These are phyloP conservation scores for Aspergillus neotritici DNA, from an alignment of 2,329 filamentous ascomycete genomes.

Conservation along the genomic window DNA sequence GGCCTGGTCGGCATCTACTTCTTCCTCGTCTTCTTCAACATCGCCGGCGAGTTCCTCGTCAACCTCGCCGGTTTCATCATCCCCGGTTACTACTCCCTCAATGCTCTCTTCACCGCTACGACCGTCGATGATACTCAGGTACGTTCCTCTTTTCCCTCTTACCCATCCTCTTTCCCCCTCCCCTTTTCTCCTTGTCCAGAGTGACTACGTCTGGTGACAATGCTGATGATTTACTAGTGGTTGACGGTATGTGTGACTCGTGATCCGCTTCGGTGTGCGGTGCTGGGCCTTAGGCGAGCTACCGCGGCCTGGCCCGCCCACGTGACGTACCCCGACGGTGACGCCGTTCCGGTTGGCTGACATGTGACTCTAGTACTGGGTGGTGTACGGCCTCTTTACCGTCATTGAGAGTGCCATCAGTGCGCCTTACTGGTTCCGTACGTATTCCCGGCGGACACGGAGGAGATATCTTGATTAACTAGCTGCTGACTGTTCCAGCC, in stretches of 20 bases:
- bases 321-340: slow-evolving; percentile 16
- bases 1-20: slow-evolving; percentile 61
- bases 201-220: slow-evolving; percentile 9
- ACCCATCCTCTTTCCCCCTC: background rate
- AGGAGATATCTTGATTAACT: background rate
- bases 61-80: slow-evolving; percentile 62
- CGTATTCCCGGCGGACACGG: slow-evolving; percentile 15
- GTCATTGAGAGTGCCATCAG: slow-evolving; percentile 62
- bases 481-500: slow-evolving; percentile 39
- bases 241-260: slow-evolving; percentile 46
- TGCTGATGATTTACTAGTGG: slow-evolving; percentile 45
- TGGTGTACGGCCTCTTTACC: slow-evolving; percentile 60
- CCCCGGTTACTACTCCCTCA: slow-evolving; percentile 61
- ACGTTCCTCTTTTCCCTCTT: slow-evolving; percentile 21
- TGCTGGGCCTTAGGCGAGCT: background rate
- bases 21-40: slow-evolving; percentile 68
- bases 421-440: slow-evolving; percentile 65
- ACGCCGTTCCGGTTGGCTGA: slow-evolving; percentile 7
- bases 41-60: slow-evolving; percentile 62
- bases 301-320: slow-evolving; percentile 11
- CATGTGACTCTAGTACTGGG: slow-evolving; percentile 55
- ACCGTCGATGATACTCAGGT: slow-evolving; percentile 62
- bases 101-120: slow-evolving; percentile 56
- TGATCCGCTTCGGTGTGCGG: slow-evolving; percentile 10
- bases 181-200: background rate